These are phyloP conservation scores for Syzygium aqueum DNA, from an alignment of 345 rosid species.

Conservation along the genomic window DNA sequence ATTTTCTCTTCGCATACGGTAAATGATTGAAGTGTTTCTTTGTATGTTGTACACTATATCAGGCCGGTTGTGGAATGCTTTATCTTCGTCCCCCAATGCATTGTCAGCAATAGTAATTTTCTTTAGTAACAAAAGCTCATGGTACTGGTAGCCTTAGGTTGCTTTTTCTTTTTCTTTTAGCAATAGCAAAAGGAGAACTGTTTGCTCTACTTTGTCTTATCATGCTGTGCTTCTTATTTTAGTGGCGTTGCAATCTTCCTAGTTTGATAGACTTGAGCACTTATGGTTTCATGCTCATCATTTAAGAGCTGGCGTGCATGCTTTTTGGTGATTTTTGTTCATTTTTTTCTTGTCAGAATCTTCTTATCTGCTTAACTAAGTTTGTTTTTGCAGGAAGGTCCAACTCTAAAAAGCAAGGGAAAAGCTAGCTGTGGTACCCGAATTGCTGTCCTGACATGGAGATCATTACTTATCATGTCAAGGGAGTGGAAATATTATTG, in stretches of 20 bases:
- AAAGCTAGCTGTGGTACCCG: constrained; percentile 67
- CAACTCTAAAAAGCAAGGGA: constrained; percentile 84
- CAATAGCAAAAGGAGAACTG: not conserved
- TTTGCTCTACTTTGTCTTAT: not conserved
- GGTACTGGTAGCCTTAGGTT: not conserved
- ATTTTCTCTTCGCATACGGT: not conserved
- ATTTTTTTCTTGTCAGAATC: not conserved
- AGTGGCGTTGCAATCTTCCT: not conserved
- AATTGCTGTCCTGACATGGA: constrained; percentile 92
- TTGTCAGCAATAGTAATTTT: not conserved
- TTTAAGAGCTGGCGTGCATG: not conserved
- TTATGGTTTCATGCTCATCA: not conserved
- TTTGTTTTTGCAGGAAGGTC: constrained; percentile 62
- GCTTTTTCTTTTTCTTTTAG: not conserved
- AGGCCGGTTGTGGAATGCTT: not conserved
- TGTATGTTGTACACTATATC: not conserved
- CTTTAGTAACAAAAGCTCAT: not conserved
- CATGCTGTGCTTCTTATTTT: not conserved
- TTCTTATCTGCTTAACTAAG: not conserved
- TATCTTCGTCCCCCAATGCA: not conserved
- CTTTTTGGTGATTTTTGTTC: not conserved
- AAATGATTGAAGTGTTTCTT: not conserved
- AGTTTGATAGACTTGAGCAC: not conserved
- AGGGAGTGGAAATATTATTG: constrained; percentile 99
- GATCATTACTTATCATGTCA: constrained; percentile 90